These are phyloP conservation scores for Coix lacrymajobi DNA, from an alignment of 176 grass and related monocot species.

Conservation along the genomic window DNA sequence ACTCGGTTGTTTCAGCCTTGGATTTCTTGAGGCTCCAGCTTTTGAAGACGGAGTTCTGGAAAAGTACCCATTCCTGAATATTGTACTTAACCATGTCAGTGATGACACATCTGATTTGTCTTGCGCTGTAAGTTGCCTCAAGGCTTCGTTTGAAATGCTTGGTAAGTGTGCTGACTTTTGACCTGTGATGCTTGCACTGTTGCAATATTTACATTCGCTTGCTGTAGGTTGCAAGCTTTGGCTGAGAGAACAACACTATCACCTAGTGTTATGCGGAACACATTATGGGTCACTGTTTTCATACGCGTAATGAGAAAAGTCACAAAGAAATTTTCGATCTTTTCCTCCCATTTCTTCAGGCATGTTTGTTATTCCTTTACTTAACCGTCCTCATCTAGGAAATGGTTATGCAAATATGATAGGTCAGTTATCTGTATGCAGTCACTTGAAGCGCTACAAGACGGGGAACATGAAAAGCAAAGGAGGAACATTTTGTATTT, in stretches of 20 bases:
- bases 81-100: constrained; percentile 91
- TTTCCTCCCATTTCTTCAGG: constrained; percentile 98
- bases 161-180: constrained; percentile 48
- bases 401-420: constrained; percentile 14
- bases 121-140: constrained; percentile 91
- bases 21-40: constrained; percentile 89
- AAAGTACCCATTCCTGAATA: constrained; percentile 89
- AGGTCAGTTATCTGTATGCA: constrained; percentile 40
- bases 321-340: constrained; percentile 99
- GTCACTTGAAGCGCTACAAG: constrained; percentile 95
- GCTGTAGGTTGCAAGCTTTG: constrained; percentile 92
- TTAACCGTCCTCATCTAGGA: constrained; percentile 1
- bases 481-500: constrained; percentile 97
- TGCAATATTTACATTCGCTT: constrained; percentile 14
- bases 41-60: constrained; percentile 97
- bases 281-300: constrained; percentile 97
- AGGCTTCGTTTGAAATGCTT: constrained; percentile 94
- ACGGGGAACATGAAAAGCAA: constrained; percentile 96
- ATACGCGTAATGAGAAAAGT: constrained; percentile 92
- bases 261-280: constrained; percentile 92
- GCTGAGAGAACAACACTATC: constrained; percentile 94
- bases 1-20: constrained; percentile 54
- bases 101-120: constrained; percentile 93
- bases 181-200: neutral
- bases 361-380: constrained; percentile 30